phyloP scores from a whole-genome alignment of 2,329 filamentous ascomycete genomes.

The Colletotrichum somersetense region DNA sequence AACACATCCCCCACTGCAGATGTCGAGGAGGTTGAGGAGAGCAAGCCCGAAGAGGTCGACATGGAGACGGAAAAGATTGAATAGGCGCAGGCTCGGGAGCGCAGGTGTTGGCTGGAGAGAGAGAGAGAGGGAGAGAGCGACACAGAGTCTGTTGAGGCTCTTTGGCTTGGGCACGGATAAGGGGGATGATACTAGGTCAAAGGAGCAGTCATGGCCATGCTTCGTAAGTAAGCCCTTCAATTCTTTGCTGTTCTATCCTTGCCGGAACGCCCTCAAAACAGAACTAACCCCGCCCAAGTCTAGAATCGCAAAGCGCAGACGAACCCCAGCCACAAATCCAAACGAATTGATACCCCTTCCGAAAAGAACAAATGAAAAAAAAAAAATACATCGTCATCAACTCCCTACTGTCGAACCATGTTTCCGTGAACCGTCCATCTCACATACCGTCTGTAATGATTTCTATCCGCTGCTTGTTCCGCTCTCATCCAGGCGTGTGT shows the following conservation, averaged over 20 bases:
- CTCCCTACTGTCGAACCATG: background rate
- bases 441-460: no score
- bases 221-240: conserved; percentile 21
- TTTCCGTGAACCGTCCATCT: background rate
- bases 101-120: background rate
- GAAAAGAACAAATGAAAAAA: background rate
- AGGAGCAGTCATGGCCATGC: conserved; percentile 31
- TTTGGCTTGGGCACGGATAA: background rate
- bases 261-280: background rate
- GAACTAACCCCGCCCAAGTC: background rate
- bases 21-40: conserved; percentile 3
- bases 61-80: conserved; percentile 34
- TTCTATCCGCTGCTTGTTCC: background rate
- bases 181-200: background rate
- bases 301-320: conserved; percentile 6
- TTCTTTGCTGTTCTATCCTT: background rate
- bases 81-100: background rate
- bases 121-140: background rate
- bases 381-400: background rate
- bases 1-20: background rate
- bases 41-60: conserved; percentile 1
- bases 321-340: conserved; percentile 21
- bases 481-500: background rate
- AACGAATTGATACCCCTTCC: conserved; percentile 38
- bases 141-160: background rate